A percentile compares a stretch with the other conserved stretches of the same genome.
These are phyloP conservation scores for Naganishia albida DNA, from an alignment of 1,284 basidiomycete genomes.

Conservation along the genomic window DNA sequence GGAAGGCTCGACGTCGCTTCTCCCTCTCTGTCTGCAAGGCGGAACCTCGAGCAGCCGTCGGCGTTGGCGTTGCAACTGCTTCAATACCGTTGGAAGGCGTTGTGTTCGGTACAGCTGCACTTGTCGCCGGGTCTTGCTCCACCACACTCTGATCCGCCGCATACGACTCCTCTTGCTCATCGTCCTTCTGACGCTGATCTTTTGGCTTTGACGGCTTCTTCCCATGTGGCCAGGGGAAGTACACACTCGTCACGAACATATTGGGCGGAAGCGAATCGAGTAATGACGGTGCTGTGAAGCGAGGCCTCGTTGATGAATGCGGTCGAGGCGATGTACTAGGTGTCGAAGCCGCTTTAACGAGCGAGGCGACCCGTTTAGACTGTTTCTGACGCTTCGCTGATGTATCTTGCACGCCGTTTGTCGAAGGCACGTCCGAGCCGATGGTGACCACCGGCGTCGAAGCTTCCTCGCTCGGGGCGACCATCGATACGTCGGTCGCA, in stretches of 20 bases:
- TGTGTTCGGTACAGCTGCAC: not conserved
- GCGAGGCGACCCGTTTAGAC: not conserved
- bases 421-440: not conserved
- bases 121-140: not conserved
- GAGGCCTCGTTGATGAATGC: constrained; percentile 11
- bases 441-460: not conserved
- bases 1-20: constrained; percentile 15
- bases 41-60: not conserved
- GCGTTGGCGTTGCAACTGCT: not conserved
- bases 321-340: constrained; percentile 14
- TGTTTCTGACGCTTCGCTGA: not conserved
- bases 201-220: constrained; percentile 7
- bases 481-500: constrained; percentile 10
- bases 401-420: not conserved
- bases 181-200: not conserved
- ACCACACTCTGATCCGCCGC: not conserved
- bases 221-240: constrained; percentile 35
- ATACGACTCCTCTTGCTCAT: constrained; percentile 9
- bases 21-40: constrained; percentile 14
- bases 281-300: constrained; percentile 42
- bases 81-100: not conserved
- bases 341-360: not conserved
- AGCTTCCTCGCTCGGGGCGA: not conserved
- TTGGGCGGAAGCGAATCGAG: constrained; percentile 41
- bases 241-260: constrained; percentile 44